A percentile compares a stretch with the other conserved stretches of the same genome.
phyloP scores from a whole-genome alignment of 306 rosid genomes.

The Cicer arietinum region DNA sequence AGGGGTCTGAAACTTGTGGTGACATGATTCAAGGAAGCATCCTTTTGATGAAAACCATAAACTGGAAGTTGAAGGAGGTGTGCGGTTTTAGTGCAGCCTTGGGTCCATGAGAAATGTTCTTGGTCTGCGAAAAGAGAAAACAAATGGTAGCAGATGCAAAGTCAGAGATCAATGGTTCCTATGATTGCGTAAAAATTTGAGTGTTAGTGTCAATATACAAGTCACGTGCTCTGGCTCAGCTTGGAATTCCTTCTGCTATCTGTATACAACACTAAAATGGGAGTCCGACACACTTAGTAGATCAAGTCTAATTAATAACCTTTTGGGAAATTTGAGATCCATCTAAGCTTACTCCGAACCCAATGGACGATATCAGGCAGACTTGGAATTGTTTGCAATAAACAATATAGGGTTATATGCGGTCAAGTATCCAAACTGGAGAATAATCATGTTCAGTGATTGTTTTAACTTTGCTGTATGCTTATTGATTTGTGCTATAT shows the following conservation, averaged over 20 bases:
- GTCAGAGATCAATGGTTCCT: conserved; percentile 13
- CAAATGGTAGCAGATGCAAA: conserved; percentile 26
- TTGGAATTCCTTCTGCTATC: conserved; percentile 10
- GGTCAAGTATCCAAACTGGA: not conserved
- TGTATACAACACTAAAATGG: conserved; percentile 7
- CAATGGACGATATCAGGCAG: not conserved
- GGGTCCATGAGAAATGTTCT: conserved; percentile 28
- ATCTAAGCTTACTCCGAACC: not conserved
- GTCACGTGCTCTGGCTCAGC: conserved; percentile 6
- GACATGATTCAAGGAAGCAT: conserved; percentile 28
- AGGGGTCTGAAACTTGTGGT: conserved; percentile 48
- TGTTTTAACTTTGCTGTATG: not conserved
- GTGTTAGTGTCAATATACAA: not conserved
- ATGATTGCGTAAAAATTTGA: not conserved
- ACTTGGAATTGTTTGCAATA: conserved; percentile 1
- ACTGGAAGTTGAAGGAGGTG: conserved; percentile 26
- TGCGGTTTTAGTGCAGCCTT: conserved; percentile 9
- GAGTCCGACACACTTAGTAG: not conserved
- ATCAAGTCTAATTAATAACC: not conserved
- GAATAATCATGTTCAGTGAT: conserved; percentile 4
- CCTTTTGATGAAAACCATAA: conserved; percentile 28
- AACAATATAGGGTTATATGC: conserved; percentile 5
- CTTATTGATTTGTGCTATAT: not conserved
- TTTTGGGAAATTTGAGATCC: not conserved
- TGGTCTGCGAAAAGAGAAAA: conserved; percentile 4